These are phyloP conservation scores for Astrocystis sublimbata DNA, from an alignment of 495 filamentous ascomycete genomes.

Conservation along the genomic window DNA sequence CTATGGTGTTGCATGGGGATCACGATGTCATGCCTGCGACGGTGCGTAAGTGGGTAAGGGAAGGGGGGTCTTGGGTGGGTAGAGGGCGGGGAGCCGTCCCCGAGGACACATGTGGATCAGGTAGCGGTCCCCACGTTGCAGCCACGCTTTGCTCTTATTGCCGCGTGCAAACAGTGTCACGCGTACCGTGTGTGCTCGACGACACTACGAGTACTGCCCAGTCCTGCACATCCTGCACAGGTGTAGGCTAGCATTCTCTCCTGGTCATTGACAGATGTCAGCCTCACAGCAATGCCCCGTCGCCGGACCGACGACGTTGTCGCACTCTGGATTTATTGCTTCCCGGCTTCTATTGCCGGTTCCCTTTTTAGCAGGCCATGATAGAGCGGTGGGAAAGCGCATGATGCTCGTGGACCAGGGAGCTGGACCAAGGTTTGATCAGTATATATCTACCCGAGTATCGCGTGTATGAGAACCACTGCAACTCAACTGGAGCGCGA, in stretches of 20 bases:
- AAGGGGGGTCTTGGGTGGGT: neutral
- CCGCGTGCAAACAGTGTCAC: neutral
- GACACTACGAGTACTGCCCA: no score
- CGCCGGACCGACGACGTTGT: neutral
- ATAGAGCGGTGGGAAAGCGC: neutral
- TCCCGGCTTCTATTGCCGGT: neutral
- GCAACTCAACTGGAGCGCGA: neutral
- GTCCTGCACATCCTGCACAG: no score
- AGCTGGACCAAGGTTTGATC: neutral
- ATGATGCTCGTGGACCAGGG: neutral
- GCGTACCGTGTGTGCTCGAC: neutral
- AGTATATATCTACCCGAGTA: neutral
- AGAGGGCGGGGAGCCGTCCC: conserved; percentile 10
- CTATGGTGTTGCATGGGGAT: conserved; percentile 5
- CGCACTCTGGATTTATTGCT: neutral
- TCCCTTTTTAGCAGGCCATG: neutral
- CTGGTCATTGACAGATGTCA: neutral
- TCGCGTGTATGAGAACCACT: neutral
- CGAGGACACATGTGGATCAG: neutral
- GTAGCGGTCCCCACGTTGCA: neutral
- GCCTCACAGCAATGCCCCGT: neutral
- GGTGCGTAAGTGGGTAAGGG: neutral
- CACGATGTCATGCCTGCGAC: neutral
- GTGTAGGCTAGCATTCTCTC: neutral
- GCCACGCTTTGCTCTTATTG: neutral